Conservation (phyloP, 768 basidiomycete species). For the Tricholoma sp. region DNA sequence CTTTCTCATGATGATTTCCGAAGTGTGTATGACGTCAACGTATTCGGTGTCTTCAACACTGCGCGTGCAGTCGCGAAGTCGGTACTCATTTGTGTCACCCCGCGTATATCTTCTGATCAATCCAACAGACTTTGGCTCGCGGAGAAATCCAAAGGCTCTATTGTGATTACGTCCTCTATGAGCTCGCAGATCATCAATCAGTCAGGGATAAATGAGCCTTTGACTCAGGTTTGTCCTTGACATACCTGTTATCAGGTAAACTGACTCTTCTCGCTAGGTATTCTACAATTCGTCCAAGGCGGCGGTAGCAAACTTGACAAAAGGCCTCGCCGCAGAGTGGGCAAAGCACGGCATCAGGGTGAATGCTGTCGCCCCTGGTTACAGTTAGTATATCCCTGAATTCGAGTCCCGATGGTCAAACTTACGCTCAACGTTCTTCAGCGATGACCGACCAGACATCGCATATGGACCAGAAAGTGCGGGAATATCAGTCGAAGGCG, state of each 20-base stretch:
- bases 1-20: conserved; percentile 51
- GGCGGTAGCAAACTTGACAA: conserved; percentile 52
- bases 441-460: conserved; percentile 58
- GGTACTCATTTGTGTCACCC: conserved; percentile 2
- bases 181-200: conserved; percentile 64
- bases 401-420: neutral
- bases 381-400: conserved; percentile 29
- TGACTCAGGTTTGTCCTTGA: conserved; percentile 39
- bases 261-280: conserved; percentile 29
- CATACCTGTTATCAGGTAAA: neutral
- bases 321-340: conserved; percentile 64
- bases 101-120: neutral
- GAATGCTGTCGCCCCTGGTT: conserved; percentile 61
- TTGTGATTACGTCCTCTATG: conserved; percentile 65
- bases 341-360: conserved; percentile 46
- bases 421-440: conserved; percentile 10
- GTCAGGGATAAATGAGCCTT: conserved; percentile 33
- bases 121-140: conserved; percentile 39
- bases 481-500: conserved; percentile 42
- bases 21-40: conserved; percentile 52
- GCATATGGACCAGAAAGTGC: conserved; percentile 44
- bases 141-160: conserved; percentile 38
- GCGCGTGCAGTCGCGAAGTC: conserved; percentile 54
- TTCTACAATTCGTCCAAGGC: conserved; percentile 69
- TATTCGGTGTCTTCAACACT: conserved; percentile 63